Evolutionary conservation across 1,284 basidiomycete genomes (phyloP).

Genomic region (Cryptococcus amylolentus): DNA sequence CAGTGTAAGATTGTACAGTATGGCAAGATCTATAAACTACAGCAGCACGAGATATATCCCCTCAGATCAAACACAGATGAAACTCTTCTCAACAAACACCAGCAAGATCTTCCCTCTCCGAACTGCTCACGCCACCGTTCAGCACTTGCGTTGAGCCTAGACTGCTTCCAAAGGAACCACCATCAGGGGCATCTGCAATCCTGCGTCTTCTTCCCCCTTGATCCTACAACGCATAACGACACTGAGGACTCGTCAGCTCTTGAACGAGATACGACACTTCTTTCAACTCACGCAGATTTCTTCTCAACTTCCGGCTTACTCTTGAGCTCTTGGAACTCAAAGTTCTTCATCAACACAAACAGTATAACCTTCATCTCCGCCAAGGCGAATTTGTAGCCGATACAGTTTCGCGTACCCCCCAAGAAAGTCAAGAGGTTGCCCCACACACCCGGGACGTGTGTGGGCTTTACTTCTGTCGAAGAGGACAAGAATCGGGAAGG

Average conservation of each 20-base stretch:
- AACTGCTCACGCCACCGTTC: too few relatives aligned
- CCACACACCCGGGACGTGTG: constrained; percentile 60
- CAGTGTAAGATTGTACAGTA: not conserved
- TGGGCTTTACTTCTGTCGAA: constrained; percentile 18
- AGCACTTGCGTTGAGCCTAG: too few relatives aligned
- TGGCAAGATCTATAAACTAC: too few relatives aligned
- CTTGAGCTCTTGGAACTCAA: constrained; percentile 56
- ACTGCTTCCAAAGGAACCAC: constrained; percentile 21
- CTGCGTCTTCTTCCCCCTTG: constrained; percentile 39
- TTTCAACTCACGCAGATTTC: constrained; percentile 35
- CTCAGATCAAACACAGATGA: not conserved
- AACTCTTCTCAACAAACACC: too few relatives aligned
- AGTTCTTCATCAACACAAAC: constrained; percentile 58
- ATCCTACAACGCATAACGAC: constrained; percentile 48
- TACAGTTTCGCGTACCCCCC: constrained; percentile 64
- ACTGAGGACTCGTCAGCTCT: constrained; percentile 11
- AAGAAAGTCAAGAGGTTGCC: constrained; percentile 66
- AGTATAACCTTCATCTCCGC: constrained; percentile 63
- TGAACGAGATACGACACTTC: not conserved
- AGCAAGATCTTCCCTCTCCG: too few relatives aligned
- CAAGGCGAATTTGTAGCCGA: constrained; percentile 68
- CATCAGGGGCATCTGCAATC: constrained; percentile 46
- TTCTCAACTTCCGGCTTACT: constrained; percentile 33
- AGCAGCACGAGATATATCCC: too few relatives aligned
- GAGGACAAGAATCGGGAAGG: constrained; percentile 31